Percentiles rank a stretch among this genome's conserved stretches.
phyloP scores from a whole-genome alignment of 2,329 filamentous ascomycete genomes.

The Fusarium mexicanum region DNA sequence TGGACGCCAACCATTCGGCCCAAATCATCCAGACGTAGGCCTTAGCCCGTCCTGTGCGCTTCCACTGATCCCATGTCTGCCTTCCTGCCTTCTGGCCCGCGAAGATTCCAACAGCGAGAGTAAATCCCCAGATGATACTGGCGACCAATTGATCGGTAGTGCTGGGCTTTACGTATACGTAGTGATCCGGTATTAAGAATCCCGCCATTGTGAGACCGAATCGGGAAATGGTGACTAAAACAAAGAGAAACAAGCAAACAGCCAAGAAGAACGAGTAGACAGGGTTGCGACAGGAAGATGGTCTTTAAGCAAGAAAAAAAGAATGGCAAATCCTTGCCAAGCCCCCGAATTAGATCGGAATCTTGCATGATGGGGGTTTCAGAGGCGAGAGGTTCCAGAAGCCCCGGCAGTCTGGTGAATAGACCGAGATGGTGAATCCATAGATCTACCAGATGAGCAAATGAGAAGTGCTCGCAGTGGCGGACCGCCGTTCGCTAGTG shows the following conservation, averaged over 20 bases:
- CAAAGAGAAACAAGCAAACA: background rate
- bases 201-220: constrained; percentile 6
- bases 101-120: constrained; percentile 34
- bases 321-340: background rate
- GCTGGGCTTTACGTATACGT: constrained; percentile 15
- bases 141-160: constrained; percentile 34
- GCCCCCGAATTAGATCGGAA: background rate
- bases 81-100: constrained; percentile 30
- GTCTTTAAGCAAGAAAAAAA: background rate
- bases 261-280: background rate
- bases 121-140: constrained; percentile 41
- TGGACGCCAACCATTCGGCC: constrained; percentile 34
- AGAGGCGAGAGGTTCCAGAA: background rate
- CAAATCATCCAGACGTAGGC: constrained; percentile 36
- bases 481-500: background rate
- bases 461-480: background rate
- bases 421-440: background rate
- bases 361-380: background rate
- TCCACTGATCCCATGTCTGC: constrained; percentile 34
- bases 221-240: background rate
- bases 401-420: background rate
- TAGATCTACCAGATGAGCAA: background rate
- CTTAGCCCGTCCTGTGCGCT: constrained; percentile 21
- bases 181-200: constrained; percentile 32
- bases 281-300: background rate